These are phyloP conservation scores for Leccinum boreale DNA, from an alignment of 768 basidiomycete species.

Conservation along the genomic window DNA sequence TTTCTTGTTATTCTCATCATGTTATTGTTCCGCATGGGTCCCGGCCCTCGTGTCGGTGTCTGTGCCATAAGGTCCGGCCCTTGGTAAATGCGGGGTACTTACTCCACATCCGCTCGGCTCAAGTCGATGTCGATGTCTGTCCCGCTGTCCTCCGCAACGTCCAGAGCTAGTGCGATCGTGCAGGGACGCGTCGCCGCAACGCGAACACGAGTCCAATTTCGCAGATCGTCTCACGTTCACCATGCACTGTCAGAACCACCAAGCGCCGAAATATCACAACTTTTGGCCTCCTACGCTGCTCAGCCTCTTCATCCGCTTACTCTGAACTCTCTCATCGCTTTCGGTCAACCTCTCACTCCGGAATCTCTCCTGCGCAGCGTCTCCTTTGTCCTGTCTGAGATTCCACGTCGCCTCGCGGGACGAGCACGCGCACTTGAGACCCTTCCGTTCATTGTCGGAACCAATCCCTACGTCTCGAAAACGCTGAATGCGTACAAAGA, in stretches of 20 bases:
- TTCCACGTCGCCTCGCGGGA: conserved; percentile 72
- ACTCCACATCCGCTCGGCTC: neutral
- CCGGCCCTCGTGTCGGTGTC: conserved; percentile 1
- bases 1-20: conserved; percentile 22
- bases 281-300: conserved; percentile 61
- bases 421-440: conserved; percentile 72
- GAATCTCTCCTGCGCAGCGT: conserved; percentile 74
- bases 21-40: neutral
- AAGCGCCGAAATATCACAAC: conserved; percentile 50
- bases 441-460: conserved; percentile 85
- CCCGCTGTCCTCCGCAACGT: conserved; percentile 4
- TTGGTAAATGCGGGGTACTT: neutral
- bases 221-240: conserved; percentile 28
- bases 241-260: conserved; percentile 44
- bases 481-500: conserved; percentile 65
- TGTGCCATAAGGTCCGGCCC: neutral
- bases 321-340: conserved; percentile 69
- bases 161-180: neutral
- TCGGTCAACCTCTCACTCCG: conserved; percentile 68
- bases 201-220: conserved; percentile 7
- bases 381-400: conserved; percentile 67
- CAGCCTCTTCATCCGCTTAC: conserved; percentile 68
- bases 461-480: conserved; percentile 80
- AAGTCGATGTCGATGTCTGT: neutral
- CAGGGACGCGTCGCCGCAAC: neutral